Evolutionary conservation across 2,329 filamentous ascomycete genomes (phyloP).

Genomic region (Fusarium scirpi): DNA sequence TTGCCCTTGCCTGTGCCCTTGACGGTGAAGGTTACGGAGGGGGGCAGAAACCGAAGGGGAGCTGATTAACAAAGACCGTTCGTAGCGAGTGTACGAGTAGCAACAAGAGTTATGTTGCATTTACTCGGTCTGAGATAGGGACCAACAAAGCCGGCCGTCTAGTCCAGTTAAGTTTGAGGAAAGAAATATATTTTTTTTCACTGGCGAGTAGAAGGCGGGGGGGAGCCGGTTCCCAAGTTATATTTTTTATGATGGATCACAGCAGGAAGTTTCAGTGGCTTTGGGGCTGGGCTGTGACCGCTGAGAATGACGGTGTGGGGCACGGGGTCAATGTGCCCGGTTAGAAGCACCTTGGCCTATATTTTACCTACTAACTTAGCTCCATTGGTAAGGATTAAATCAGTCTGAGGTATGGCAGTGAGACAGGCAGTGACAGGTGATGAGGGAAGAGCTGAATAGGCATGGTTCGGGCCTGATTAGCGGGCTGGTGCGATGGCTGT

Average conservation of each 20-base stretch:
- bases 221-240: constrained; percentile 20
- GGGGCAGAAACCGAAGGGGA: constrained; percentile 11
- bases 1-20: constrained; percentile 12
- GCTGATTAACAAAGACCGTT: constrained; percentile 9
- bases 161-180: constrained; percentile 2
- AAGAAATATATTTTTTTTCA: constrained; percentile 16
- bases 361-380: not conserved
- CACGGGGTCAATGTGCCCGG: constrained; percentile 1
- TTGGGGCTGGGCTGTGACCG: constrained; percentile 42
- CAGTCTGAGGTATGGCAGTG: not conserved
- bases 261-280: constrained; percentile 20
- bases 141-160: constrained; percentile 28
- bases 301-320: constrained; percentile 40
- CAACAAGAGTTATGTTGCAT: constrained; percentile 36
- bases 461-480: not conserved
- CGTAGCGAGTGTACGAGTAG: constrained; percentile 34
- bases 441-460: not conserved
- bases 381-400: not conserved
- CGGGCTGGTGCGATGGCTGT: not conserved
- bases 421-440: not conserved
- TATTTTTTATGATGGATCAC: constrained; percentile 28
- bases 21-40: constrained; percentile 7
- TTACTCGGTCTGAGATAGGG: constrained; percentile 26
- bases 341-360: not conserved
- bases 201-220: constrained; percentile 11